Evolutionary conservation across 2,329 filamentous ascomycete genomes (phyloP), one percentile per base, ranked within the genome.

Genomic region (Scedosporium boydii): DNA sequence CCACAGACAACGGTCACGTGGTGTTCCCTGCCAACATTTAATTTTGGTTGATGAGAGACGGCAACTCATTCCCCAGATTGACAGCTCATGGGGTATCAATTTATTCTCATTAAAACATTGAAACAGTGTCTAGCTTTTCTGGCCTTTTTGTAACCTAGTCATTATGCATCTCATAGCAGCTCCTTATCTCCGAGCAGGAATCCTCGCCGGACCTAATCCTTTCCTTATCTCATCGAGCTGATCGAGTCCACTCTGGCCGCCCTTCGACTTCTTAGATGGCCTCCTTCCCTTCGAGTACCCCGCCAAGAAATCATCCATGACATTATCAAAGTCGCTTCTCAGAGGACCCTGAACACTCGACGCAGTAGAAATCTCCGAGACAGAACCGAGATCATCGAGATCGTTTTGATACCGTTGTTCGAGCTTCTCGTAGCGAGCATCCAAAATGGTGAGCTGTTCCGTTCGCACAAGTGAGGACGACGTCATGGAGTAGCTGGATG

Each of bases 301-400:
- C 7, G 87, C 89, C 27, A 98, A 76, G 76, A 99, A 99, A 63
- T 96, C 93, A 71, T 98, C 93, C 80, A 99, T 86, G 71, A 98
- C 91, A 65, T 80, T 84, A 71, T 96, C 88, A 74, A 99, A 96
- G 72, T 97, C 93, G 46, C 82, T 79, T 56, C 91, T 81, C 44
- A 91, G 77, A 9, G 87, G 83, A 0, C 87, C 88, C 71, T 76
- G 82, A 1, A 90, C 86, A 65, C 84, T 88, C 1, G 88, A 91
- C 61, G 82, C 80, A 3, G 82, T 81, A 10, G 86, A 87, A 56
- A 85, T 77, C 4, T 79, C 84, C 10, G 85, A 87, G 69, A 87
- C 78, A 3, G 84, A 86, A 7, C 73, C 78, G 71, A 78, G 76
- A 60, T 81, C 79, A 63, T 80, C 78, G 42, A 74, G 69, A 48